Conservation (phyloP, 768 basidiomycete species). For the Tephrocybe sp. region DNA sequence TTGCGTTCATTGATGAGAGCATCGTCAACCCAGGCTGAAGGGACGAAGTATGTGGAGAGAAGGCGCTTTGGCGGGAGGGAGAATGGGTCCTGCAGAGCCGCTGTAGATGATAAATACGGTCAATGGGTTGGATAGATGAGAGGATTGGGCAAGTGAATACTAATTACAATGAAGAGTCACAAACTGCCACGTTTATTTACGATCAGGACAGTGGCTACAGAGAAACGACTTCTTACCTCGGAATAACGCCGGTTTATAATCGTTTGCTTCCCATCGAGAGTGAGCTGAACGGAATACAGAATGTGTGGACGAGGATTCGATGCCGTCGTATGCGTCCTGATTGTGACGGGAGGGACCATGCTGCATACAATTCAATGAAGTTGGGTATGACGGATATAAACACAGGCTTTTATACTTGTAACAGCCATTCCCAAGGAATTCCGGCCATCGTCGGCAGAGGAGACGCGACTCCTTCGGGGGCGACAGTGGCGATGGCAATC, state of each 20-base stretch:
- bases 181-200: conserved; percentile 27
- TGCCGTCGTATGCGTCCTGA: conserved; percentile 44
- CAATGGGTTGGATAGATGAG: neutral
- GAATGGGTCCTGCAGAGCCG: conserved; percentile 38
- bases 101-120: conserved; percentile 9
- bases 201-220: neutral
- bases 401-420: no score
- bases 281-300: conserved; percentile 41
- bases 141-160: no score
- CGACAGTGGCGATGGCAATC: no score
- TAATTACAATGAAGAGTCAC: conserved; percentile 35
- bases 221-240: conserved; percentile 30
- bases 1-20: conserved; percentile 52
- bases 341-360: conserved; percentile 30
- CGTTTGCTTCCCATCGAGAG: conserved; percentile 27
- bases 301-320: conserved; percentile 50
- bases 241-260: conserved; percentile 40
- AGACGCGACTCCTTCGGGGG: no score
- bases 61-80: conserved; percentile 52
- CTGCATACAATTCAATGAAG: no score
- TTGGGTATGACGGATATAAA: no score
- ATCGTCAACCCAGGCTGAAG: conserved; percentile 55
- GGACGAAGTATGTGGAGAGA: conserved; percentile 46
- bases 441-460: no score
- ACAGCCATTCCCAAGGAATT: no score